A percentile compares a stretch with the other conserved stretches of the same genome.
Evolutionary conservation across 169 alveolate genomes (phyloP).

Genomic region (Cryptosporidium parvum): DNA sequence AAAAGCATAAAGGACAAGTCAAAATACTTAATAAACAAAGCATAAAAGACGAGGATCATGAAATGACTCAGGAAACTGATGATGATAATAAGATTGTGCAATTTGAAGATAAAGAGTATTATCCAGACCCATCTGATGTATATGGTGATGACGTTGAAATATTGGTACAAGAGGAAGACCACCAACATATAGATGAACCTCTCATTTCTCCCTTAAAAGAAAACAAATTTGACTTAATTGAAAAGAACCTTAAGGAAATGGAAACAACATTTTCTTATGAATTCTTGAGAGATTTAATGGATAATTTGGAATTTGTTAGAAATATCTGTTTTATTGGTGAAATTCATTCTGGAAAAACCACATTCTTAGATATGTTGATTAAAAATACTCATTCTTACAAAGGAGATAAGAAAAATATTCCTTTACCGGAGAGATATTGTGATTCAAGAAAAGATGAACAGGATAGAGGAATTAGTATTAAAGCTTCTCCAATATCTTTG

Average conservation of each 20-base stretch:
- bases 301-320: constrained; percentile 93
- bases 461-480: constrained; percentile 95
- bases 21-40: not conserved
- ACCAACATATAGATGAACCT: constrained; percentile 98
- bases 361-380: constrained; percentile 95
- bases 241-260: constrained; percentile 85
- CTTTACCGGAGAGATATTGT: constrained; percentile 86
- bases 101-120: constrained; percentile 94
- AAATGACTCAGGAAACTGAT: constrained; percentile 76
- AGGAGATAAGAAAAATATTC: constrained; percentile 79
- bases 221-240: constrained; percentile 89
- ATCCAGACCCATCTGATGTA: constrained; percentile 93
- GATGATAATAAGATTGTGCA: constrained; percentile 79
- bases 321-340: constrained; percentile 97
- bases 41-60: constrained; percentile 26
- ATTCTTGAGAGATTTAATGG: constrained; percentile 92
- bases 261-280: constrained; percentile 93
- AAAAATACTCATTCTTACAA: constrained; percentile 91
- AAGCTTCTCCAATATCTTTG: constrained; percentile 96
- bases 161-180: constrained; percentile 97
- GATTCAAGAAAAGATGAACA: constrained; percentile 98
- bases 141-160: constrained; percentile 93
- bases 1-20: constrained; percentile 18
- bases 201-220: constrained; percentile 94
- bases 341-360: constrained; percentile 98